A percentile compares a stretch with the other conserved stretches of the same genome.
These are phyloP conservation scores for Rutstroemia sp. DNA, from an alignment of 2,329 filamentous ascomycete species.

Conservation along the genomic window DNA sequence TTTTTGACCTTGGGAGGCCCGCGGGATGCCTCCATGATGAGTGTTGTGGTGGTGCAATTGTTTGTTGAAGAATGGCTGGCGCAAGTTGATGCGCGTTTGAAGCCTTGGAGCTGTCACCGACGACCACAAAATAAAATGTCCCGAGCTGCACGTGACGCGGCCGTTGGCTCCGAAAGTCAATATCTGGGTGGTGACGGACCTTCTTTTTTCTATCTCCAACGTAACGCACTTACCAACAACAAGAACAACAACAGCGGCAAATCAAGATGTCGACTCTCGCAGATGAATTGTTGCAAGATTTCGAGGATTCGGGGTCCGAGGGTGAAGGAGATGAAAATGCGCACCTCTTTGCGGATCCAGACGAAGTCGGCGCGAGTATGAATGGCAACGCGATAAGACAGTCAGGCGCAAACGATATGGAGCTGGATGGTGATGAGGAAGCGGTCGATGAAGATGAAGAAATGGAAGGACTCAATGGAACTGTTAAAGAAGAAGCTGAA, in stretches of 20 bases:
- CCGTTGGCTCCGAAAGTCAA: slow-evolving; percentile 6
- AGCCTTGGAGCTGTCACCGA: slow-evolving; percentile 1
- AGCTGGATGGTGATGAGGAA: slow-evolving; percentile 54
- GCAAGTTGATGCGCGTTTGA: not conserved
- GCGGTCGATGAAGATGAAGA: slow-evolving; percentile 54
- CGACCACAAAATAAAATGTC: not conserved
- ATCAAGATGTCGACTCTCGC: slow-evolving; percentile 75
- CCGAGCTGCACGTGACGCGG: slow-evolving; percentile 1
- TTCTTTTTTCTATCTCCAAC: not conserved
- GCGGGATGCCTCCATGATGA: slow-evolving; percentile 77
- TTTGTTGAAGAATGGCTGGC: slow-evolving; percentile 2
- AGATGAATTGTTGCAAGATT: slow-evolving; percentile 87
- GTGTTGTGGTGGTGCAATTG: not conserved
- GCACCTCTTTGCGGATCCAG: slow-evolving; percentile 35
- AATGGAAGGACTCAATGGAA: slow-evolving; percentile 38
- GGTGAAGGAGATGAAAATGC: slow-evolving; percentile 53
- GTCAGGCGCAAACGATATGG: slow-evolving; percentile 39
- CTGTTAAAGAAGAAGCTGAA: slow-evolving; percentile 37
- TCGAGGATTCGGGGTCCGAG: slow-evolving; percentile 79
- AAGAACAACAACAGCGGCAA: slow-evolving; percentile 3
- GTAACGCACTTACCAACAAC: not conserved
- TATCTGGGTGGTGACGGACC: not conserved
- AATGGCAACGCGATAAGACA: slow-evolving; percentile 25
- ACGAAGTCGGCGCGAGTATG: slow-evolving; percentile 32
- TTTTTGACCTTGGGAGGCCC: slow-evolving; percentile 97